A percentile compares a stretch with the other conserved stretches of the same genome.
Evolutionary conservation across 768 basidiomycete genomes (phyloP).

Genomic region (Rhodotorula sphaerocarpa): DNA sequence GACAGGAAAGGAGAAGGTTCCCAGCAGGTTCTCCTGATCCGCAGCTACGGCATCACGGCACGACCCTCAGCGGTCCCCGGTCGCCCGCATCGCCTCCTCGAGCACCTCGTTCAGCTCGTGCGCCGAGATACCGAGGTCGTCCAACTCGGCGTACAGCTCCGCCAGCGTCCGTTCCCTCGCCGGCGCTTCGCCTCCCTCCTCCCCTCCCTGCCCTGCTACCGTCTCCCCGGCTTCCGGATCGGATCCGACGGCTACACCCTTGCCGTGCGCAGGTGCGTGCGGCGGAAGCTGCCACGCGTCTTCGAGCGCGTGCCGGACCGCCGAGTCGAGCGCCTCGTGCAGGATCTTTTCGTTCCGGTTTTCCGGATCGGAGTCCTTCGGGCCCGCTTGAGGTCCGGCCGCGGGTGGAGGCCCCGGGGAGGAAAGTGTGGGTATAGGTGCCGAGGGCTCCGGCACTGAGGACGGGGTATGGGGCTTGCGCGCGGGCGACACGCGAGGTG

Average conservation of each 20-base stretch:
- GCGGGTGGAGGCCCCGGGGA: not conserved
- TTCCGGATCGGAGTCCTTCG: not conserved
- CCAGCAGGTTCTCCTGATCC: no score
- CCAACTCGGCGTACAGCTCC: constrained; percentile 29
- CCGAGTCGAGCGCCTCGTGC: constrained; percentile 9
- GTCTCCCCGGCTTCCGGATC: not conserved
- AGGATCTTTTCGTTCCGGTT: no score
- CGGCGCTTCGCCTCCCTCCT: not conserved
- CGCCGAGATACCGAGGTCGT: constrained; percentile 13
- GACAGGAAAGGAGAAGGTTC: no score
- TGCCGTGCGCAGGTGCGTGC: not conserved
- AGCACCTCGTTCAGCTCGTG: constrained; percentile 22
- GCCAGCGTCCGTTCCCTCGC: constrained; percentile 6
- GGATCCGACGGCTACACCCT: not conserved
- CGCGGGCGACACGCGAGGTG: not conserved
- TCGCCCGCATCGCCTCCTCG: not conserved
- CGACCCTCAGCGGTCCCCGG: not conserved
- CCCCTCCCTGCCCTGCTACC: not conserved
- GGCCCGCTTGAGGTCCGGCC: not conserved
- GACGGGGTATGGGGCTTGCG: not conserved
- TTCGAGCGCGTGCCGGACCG: constrained; percentile 22
- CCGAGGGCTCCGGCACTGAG: no score
- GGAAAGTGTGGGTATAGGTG: no score
- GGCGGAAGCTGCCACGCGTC: constrained; percentile 21
- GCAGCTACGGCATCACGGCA: not conserved